Evolutionary conservation across 2,329 filamentous ascomycete genomes (phyloP).

Genomic region (Sporothrix variecibatus): DNA sequence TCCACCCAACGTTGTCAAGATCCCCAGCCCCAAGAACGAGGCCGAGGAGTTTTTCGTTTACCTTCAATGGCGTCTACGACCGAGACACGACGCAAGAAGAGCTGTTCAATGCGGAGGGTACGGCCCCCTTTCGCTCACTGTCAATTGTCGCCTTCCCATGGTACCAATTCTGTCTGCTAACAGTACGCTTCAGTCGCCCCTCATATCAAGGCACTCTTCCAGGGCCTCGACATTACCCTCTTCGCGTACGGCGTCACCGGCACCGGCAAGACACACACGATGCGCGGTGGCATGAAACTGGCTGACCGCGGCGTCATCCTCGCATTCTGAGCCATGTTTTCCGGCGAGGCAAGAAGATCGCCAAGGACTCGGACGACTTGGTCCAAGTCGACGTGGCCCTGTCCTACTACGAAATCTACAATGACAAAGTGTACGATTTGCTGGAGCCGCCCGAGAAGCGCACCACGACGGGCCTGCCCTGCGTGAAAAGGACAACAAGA

Average conservation of each 20-base stretch:
- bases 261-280: conserved; percentile 93
- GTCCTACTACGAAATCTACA: conserved; percentile 96
- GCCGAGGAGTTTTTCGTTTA: conserved; percentile 88
- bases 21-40: conserved; percentile 92
- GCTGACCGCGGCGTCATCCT: conserved; percentile 84
- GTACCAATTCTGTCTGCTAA: too few relatives aligned
- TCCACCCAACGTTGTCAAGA: conserved; percentile 72
- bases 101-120: conserved; percentile 81
- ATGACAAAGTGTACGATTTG: conserved; percentile 90
- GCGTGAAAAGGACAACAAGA: conserved; percentile 83
- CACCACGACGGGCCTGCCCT: conserved; percentile 78
- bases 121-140: neutral
- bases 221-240: conserved; percentile 82
- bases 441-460: conserved; percentile 88
- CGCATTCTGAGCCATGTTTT: conserved; percentile 83
- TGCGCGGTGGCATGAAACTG: conserved; percentile 86
- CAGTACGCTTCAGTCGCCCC: conserved; percentile 66
- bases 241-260: conserved; percentile 94
- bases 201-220: conserved; percentile 88
- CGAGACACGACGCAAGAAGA: conserved; percentile 77
- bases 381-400: conserved; percentile 73
- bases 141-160: neutral
- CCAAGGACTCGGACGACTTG: conserved; percentile 72
- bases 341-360: conserved; percentile 78
- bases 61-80: conserved; percentile 93